Conservation (phyloP, 495 filamentous ascomycete genomes). For the Penicillium simplicissimum region DNA sequence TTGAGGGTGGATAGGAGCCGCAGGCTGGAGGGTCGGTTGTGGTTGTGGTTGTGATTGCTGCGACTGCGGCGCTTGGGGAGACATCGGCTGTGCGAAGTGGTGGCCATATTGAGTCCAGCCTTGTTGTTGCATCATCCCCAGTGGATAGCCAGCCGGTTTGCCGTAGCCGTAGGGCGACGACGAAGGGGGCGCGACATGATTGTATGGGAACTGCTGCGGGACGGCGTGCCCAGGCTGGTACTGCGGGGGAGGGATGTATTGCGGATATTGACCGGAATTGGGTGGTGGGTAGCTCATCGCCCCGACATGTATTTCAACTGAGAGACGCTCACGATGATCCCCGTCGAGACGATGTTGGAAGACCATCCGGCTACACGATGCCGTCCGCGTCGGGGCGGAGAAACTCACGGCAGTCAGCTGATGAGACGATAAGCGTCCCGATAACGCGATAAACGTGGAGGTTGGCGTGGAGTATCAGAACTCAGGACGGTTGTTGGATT, state of each 20-base stretch:
- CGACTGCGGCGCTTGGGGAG: constrained; percentile 14
- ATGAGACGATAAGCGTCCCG: constrained; percentile 26
- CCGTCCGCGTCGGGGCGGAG: constrained; percentile 40
- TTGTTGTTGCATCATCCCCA: constrained; percentile 42
- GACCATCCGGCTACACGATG: neutral
- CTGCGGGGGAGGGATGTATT: constrained; percentile 36
- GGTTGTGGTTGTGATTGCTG: constrained; percentile 14
- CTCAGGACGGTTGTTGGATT: neutral
- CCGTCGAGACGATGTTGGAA: constrained; percentile 14
- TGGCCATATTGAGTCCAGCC: constrained; percentile 36
- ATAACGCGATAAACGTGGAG: constrained; percentile 22
- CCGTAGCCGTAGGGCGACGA: constrained; percentile 41
- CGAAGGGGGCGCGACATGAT: constrained; percentile 36
- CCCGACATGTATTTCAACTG: constrained; percentile 34
- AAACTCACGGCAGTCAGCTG: constrained; percentile 35
- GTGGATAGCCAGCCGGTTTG: constrained; percentile 40
- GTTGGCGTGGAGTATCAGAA: neutral
- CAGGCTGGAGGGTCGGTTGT: constrained; percentile 22
- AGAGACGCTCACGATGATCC: constrained; percentile 21
- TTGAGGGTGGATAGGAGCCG: constrained; percentile 18
- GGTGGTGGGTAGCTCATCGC: constrained; percentile 54
- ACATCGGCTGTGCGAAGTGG: constrained; percentile 16
- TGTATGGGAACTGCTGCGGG: constrained; percentile 44
- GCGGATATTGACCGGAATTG: constrained; percentile 45
- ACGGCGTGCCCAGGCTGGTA: constrained; percentile 39